Evolutionary conservation across 345 rosid genomes (phyloP).

Genomic region (Syzygium aqueum): DNA sequence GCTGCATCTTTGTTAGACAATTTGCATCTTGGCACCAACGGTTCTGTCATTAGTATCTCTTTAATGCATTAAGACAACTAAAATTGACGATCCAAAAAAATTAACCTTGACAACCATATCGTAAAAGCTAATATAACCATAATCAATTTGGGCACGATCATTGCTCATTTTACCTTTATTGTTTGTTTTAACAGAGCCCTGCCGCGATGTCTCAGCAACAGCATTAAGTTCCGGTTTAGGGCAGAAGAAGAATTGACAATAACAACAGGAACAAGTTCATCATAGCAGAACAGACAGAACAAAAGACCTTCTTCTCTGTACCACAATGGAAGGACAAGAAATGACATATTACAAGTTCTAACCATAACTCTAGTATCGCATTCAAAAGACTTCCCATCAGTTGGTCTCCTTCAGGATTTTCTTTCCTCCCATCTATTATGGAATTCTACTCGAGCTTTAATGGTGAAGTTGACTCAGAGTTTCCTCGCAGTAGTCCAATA

Average conservation of each 20-base stretch:
- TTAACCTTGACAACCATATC: too few species aligned
- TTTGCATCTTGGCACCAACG: too few species aligned
- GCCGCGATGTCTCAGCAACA: background rate
- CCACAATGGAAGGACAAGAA: background rate
- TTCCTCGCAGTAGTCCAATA: background rate
- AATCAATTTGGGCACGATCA: conserved; percentile 12
- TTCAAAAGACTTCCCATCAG: background rate
- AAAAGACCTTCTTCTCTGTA: background rate
- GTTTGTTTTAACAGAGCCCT: conserved; percentile 10
- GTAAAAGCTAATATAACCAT: too few species aligned
- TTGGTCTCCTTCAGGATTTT: too few species aligned
- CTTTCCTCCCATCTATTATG: background rate
- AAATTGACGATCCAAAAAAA: too few species aligned
- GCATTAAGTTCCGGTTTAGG: background rate
- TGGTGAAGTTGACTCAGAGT: background rate
- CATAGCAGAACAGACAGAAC: background rate
- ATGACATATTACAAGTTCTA: background rate
- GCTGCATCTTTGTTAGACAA: too few species aligned
- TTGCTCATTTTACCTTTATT: conserved; percentile 8
- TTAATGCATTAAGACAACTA: too few species aligned
- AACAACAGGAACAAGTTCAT: background rate
- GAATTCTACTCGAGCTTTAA: background rate
- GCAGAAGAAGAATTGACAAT: too few species aligned
- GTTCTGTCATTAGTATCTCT: too few species aligned
- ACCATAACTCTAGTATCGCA: background rate